Percentiles rank a stretch among this genome's conserved stretches.
Conservation (phyloP, 805 yeast species). For the Diddensiella santjacobensis region DNA sequence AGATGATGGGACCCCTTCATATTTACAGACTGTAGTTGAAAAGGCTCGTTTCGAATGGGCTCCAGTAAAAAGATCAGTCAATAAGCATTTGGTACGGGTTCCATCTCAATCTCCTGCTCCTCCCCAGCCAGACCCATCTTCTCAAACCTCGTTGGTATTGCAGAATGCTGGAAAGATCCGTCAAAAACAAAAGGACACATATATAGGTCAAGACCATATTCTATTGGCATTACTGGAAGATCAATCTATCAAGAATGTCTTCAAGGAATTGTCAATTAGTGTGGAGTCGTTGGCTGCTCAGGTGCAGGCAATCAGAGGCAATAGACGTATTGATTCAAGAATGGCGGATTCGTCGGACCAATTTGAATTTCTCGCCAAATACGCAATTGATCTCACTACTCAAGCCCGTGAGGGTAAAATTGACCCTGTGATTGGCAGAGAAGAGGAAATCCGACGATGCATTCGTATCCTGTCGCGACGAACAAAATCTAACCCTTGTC, state of each 20-base stretch:
- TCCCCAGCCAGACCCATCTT: constrained; percentile 67
- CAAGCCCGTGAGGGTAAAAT: constrained; percentile 90
- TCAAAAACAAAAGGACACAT: constrained; percentile 84
- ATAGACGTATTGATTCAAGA: constrained; percentile 86
- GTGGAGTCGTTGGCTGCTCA: constrained; percentile 72
- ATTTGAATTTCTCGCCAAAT: constrained; percentile 79
- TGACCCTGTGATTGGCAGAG: constrained; percentile 98
- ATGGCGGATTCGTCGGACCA: constrained; percentile 87
- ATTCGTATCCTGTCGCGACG: constrained; percentile 95
- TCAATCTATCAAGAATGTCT: constrained; percentile 58
- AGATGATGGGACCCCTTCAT: constrained; percentile 52
- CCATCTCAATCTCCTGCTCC: constrained; percentile 93
- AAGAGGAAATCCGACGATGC: constrained; percentile 94
- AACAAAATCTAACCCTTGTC: constrained; percentile 92
- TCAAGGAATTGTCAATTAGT: constrained; percentile 60
- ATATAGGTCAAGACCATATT: constrained; percentile 91
- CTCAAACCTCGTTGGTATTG: constrained; percentile 71
- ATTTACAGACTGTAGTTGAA: constrained; percentile 76
- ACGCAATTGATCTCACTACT: constrained; percentile 91
- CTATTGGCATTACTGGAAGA: constrained; percentile 83
- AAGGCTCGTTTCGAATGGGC: constrained; percentile 88
- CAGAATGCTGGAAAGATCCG: constrained; percentile 73
- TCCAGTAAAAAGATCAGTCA: constrained; percentile 71
- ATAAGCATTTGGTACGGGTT: constrained; percentile 72
- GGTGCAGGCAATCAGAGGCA: constrained; percentile 78